Conservation (phyloP, 2,329 filamentous ascomycete genomes). For the Colletotrichum theobromicola region DNA sequence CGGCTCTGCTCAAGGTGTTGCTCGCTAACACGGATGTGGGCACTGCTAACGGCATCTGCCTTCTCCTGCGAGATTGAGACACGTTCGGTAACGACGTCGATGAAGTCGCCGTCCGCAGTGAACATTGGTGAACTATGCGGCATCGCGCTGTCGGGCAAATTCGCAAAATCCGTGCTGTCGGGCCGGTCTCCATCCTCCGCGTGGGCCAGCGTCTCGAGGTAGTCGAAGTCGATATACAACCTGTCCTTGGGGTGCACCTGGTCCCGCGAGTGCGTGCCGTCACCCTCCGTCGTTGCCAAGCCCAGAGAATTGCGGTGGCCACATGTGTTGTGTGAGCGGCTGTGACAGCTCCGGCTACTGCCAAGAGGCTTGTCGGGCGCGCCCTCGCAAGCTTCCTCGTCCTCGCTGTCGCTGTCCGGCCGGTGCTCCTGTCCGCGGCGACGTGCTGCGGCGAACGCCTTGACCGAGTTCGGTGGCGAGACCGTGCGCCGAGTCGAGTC, state of each 20-base stretch:
- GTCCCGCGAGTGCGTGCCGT: slow-evolving; percentile 73
- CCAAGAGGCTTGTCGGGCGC: slow-evolving; percentile 70
- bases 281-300: slow-evolving; percentile 69
- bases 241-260: slow-evolving; percentile 70
- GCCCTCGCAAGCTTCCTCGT: slow-evolving; percentile 47
- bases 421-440: slow-evolving; percentile 74
- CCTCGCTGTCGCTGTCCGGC: slow-evolving; percentile 38
- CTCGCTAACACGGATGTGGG: slow-evolving; percentile 23
- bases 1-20: slow-evolving; percentile 69
- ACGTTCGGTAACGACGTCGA: slow-evolving; percentile 52
- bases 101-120: slow-evolving; percentile 61
- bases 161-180: slow-evolving; percentile 41
- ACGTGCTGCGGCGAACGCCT: slow-evolving; percentile 91
- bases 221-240: slow-evolving; percentile 88
- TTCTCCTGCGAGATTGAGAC: slow-evolving; percentile 50
- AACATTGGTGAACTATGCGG: slow-evolving; percentile 45
- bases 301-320: slow-evolving; percentile 57
- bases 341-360: slow-evolving; percentile 61
- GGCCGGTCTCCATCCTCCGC: slow-evolving; percentile 40
- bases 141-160: slow-evolving; percentile 53
- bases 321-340: slow-evolving; percentile 61
- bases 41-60: slow-evolving; percentile 17
- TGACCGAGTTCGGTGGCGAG: slow-evolving; percentile 85
- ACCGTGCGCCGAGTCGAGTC: slow-evolving; percentile 45
- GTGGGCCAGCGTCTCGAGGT: slow-evolving; percentile 87